phyloP scores from a whole-genome alignment of 2,329 filamentous ascomycete species.

The Colletotrichum higginsianum region DNA sequence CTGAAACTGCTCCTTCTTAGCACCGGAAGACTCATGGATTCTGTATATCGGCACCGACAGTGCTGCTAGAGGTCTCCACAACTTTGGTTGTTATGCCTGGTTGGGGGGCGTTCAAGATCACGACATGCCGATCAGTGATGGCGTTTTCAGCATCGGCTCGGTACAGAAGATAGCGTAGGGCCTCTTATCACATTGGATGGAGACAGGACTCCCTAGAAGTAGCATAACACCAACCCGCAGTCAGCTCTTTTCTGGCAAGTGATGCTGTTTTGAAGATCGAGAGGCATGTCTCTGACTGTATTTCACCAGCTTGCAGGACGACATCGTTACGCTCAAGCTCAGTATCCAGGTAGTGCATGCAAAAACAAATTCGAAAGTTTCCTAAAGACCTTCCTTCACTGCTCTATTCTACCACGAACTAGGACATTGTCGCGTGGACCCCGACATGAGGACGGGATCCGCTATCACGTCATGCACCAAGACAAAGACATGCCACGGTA shows the following conservation, averaged over 20 bases:
- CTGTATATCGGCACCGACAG: not conserved
- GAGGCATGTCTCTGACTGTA: too few relatives aligned
- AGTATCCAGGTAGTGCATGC: too few relatives aligned
- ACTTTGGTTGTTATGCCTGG: not conserved
- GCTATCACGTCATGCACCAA: slow-evolving; percentile 25
- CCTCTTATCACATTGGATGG: too few relatives aligned
- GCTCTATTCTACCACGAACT: too few relatives aligned
- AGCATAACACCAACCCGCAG: too few relatives aligned
- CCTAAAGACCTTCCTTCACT: too few relatives aligned
- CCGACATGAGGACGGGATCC: slow-evolving; percentile 1
- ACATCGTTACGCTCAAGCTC: too few relatives aligned
- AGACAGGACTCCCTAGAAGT: too few relatives aligned
- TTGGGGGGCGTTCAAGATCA: slow-evolving; percentile 16
- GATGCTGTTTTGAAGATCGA: too few relatives aligned
- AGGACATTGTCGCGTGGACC: not conserved
- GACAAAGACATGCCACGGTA: not conserved
- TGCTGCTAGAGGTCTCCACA: slow-evolving; percentile 3
- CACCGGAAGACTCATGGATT: not conserved
- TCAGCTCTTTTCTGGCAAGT: too few relatives aligned
- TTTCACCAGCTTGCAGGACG: too few relatives aligned
- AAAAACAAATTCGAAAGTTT: too few relatives aligned
- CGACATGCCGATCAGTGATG: slow-evolving; percentile 32
- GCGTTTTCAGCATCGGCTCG: slow-evolving; percentile 2
- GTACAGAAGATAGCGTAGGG: not conserved
- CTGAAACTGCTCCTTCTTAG: not conserved